Percentiles rank a stretch among this genome's conserved stretches.
phyloP scores from a whole-genome alignment of 2,329 filamentous ascomycete genomes.

The Aspergillus fijiensis region DNA sequence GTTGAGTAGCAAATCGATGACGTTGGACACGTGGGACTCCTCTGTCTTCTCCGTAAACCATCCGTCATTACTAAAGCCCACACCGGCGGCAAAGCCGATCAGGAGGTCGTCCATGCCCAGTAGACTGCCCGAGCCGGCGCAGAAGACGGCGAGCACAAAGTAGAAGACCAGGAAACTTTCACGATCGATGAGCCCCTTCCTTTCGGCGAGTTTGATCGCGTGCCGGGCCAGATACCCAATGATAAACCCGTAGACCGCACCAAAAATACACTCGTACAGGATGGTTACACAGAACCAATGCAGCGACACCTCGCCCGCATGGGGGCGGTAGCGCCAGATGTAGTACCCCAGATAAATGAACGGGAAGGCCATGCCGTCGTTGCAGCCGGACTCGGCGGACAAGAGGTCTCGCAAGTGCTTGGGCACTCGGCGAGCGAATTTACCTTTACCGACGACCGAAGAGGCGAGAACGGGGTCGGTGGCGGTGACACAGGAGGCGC shows the following conservation, averaged over 20 bases:
- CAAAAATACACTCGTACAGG: constrained; percentile 94
- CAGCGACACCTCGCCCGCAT: constrained; percentile 67
- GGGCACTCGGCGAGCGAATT: constrained; percentile 94
- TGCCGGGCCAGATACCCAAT: constrained; percentile 90
- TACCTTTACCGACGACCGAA: constrained; percentile 97
- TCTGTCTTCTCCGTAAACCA: constrained; percentile 99
- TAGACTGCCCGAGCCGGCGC: constrained; percentile 87
- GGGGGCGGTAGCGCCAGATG: constrained; percentile 75
- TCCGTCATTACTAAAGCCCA: constrained; percentile 98
- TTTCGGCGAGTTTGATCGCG: constrained; percentile 83
- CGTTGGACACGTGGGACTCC: constrained; percentile 97
- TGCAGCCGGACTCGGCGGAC: constrained; percentile 96
- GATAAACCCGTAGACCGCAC: constrained; percentile 80
- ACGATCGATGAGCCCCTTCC: constrained; percentile 81
- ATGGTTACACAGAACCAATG: constrained; percentile 90
- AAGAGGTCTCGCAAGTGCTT: constrained; percentile 95
- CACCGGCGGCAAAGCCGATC: constrained; percentile 89
- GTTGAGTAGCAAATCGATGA: constrained; percentile 95
- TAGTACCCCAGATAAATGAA: constrained; percentile 94
- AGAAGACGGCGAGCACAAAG: constrained; percentile 93
- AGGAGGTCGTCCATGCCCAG: constrained; percentile 90
- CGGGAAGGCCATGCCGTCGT: constrained; percentile 99
- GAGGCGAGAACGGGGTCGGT: constrained; percentile 96
- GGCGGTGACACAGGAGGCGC: constrained; percentile 91
- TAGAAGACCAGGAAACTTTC: constrained; percentile 99